phyloP scores from a whole-genome alignment of 2,329 filamentous ascomycete genomes.

The Colletotrichum gigasporum region DNA sequence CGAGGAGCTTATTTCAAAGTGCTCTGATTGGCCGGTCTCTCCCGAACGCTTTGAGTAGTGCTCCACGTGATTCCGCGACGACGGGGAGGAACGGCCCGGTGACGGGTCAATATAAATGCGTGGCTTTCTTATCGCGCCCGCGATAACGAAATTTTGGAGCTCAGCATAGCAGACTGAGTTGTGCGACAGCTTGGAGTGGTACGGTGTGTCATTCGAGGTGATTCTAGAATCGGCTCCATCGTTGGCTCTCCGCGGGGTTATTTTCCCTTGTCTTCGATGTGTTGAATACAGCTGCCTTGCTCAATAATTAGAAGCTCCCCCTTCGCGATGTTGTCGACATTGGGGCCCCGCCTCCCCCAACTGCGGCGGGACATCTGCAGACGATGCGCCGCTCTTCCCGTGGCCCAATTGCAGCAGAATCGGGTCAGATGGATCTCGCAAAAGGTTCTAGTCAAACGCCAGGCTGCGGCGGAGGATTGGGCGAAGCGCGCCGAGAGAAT shows the following conservation, averaged over 20 bases:
- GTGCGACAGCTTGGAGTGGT: neutral
- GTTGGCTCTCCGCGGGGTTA: neutral
- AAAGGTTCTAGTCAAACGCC: slow-evolving; percentile 55
- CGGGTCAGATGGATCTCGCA: slow-evolving; percentile 48
- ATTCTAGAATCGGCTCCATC: neutral
- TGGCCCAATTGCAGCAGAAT: slow-evolving; percentile 33
- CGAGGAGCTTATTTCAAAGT: slow-evolving; percentile 53
- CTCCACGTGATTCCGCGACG: slow-evolving; percentile 28
- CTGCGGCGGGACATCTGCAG: slow-evolving; percentile 23
- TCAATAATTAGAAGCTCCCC: neutral
- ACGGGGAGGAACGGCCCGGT: neutral
- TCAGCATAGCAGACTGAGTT: neutral
- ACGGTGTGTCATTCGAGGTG: neutral
- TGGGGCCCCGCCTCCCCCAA: slow-evolving; percentile 22
- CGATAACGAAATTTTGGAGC: slow-evolving; percentile 33
- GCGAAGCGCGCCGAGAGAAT: slow-evolving; percentile 56
- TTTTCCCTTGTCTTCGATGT: slow-evolving; percentile 16
- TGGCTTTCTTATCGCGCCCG: neutral
- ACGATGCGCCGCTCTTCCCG: slow-evolving; percentile 20
- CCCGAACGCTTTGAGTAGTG: slow-evolving; percentile 17
- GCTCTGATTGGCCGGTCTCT: slow-evolving; percentile 52
- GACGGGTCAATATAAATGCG: slow-evolving; percentile 16
- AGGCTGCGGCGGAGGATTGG: slow-evolving; percentile 57
- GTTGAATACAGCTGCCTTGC: neutral
- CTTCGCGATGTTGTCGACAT: slow-evolving; percentile 26